Base-by-base conservation (phyloP, 2,329 filamentous ascomycete species). In the Trichoderma harzianum region DNA sequence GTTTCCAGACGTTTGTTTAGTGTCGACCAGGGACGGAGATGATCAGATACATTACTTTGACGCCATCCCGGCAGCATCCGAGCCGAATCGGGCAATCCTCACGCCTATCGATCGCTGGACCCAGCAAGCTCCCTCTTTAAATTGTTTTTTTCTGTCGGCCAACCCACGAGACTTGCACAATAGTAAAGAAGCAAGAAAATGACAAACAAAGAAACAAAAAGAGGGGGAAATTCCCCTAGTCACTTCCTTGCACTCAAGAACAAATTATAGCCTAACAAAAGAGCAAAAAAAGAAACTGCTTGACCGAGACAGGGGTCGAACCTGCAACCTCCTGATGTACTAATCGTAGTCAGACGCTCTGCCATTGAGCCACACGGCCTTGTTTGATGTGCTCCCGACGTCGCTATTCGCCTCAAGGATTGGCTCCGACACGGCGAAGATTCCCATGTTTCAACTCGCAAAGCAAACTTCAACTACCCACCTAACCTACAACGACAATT, bases 221-320 rank as follows among this genome's bases (percentile, higher is more conserved):
- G 28, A 51, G 11, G 30, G 51, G 5, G 3, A 21, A 10, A 2
- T 26, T 24, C 21, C 2, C 14, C 7, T 1, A 53, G 5, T 24
- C n/a, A 53, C 21, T 24, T 2, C 3, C 3, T 43, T 10, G n/a
- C 39, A n/a, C 39, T 14, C 21, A 21, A 53, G 47, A 12, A 24
- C n/a, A 21, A 7, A 3, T 2, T 5, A 5, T n/a, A 51, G 43
- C 2, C n/a, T 24, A 8, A 10, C 10, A 21, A 58, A 58, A 39
- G 5, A 28, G 16, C 32, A 43, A 61, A 62, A 69, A 69, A 61
- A 36, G 14, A 53, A 34, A 62, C 3, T 61, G 53, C 64, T 68
- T 68, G 62, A 70, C 68, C 68, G 68, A 70, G 68, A 70, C 68
- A 70, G 68, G 68, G 68, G 68, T 70, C 68, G 68, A 70, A 70